Evolutionary conservation across 1,284 basidiomycete species (phyloP).

Genomic region (Naganishia cerealis): DNA sequence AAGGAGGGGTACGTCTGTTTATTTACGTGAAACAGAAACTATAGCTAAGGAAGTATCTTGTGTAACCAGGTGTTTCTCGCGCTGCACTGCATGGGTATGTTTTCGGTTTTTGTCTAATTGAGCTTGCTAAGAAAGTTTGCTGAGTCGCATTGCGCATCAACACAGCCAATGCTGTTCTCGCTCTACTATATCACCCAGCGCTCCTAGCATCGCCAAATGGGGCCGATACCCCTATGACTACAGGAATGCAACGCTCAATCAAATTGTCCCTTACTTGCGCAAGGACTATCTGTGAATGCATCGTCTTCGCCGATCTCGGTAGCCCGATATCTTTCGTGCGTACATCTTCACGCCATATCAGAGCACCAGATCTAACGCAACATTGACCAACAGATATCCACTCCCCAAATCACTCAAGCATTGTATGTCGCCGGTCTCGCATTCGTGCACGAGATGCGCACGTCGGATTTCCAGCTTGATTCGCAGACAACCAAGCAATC

Average conservation of each 20-base stretch:
- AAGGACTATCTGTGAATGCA: slow-evolving; percentile 55
- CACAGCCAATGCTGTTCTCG: slow-evolving; percentile 55
- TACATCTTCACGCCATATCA: background rate
- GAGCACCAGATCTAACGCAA: background rate
- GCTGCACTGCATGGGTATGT: slow-evolving; percentile 22
- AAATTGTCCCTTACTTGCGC: slow-evolving; percentile 52
- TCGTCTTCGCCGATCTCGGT: slow-evolving; percentile 48
- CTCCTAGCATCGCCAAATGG: slow-evolving; percentile 52
- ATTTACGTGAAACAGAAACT: background rate
- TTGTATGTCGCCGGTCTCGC: slow-evolving; percentile 29
- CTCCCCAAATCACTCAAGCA: slow-evolving; percentile 30
- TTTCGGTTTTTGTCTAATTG: slow-evolving; percentile 39
- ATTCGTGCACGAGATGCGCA: slow-evolving; percentile 29
- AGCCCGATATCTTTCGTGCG: slow-evolving; percentile 37
- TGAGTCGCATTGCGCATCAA: slow-evolving; percentile 29
- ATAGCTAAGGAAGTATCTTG: background rate
- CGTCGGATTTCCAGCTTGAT: slow-evolving; percentile 25
- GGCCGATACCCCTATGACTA: slow-evolving; percentile 53
- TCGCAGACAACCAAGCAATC: background rate
- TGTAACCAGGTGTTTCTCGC: slow-evolving; percentile 8
- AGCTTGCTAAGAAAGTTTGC: slow-evolving; percentile 30
- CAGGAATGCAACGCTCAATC: slow-evolving; percentile 51
- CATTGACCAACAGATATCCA: slow-evolving; percentile 5
- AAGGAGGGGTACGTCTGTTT: slow-evolving; percentile 45
- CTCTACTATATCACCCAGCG: slow-evolving; percentile 55